Conservation (phyloP, 2,329 filamentous ascomycete species). For the Stylonectria norvegica region DNA sequence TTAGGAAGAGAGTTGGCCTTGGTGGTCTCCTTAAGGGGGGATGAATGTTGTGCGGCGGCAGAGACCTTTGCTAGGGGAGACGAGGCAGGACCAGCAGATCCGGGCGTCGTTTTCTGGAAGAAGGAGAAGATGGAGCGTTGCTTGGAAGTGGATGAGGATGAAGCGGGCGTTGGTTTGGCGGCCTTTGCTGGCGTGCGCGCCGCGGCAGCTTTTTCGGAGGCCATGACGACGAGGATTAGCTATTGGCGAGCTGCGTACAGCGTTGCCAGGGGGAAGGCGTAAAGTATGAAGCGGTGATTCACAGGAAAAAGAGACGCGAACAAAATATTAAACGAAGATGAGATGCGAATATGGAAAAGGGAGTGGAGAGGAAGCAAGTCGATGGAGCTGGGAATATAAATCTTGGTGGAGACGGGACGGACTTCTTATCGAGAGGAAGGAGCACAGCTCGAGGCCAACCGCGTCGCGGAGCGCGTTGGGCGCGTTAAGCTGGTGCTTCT, state of each 20-base stretch:
- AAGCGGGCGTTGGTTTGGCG: constrained; percentile 25
- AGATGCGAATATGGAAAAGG: no score
- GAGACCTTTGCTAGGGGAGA: constrained; percentile 32
- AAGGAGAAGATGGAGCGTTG: constrained; percentile 44
- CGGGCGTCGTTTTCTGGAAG: constrained; percentile 42
- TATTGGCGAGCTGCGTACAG: neutral
- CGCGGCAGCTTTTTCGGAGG: constrained; percentile 25
- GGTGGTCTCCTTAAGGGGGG: constrained; percentile 40
- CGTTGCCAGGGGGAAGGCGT: neutral
- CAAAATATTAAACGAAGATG: neutral
- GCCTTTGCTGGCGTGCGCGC: constrained; percentile 36
- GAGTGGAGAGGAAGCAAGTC: neutral
- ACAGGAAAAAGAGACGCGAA: neutral
- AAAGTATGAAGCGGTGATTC: neutral
- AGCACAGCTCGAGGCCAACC: neutral
- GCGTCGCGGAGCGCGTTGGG: neutral
- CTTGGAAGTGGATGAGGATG: constrained; percentile 37
- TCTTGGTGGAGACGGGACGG: neutral
- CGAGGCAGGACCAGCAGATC: constrained; percentile 32
- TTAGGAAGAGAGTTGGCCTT: constrained; percentile 41
- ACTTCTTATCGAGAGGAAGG: constrained; percentile 1
- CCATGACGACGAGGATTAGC: constrained; percentile 24
- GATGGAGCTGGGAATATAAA: no score
- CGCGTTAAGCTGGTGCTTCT: neutral
- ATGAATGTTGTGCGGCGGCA: constrained; percentile 30